A percentile compares a stretch with the other conserved stretches of the same genome.
Evolutionary conservation across 164 flowering plant species (phyloP).

Genomic region (Aristolochia contorta): DNA sequence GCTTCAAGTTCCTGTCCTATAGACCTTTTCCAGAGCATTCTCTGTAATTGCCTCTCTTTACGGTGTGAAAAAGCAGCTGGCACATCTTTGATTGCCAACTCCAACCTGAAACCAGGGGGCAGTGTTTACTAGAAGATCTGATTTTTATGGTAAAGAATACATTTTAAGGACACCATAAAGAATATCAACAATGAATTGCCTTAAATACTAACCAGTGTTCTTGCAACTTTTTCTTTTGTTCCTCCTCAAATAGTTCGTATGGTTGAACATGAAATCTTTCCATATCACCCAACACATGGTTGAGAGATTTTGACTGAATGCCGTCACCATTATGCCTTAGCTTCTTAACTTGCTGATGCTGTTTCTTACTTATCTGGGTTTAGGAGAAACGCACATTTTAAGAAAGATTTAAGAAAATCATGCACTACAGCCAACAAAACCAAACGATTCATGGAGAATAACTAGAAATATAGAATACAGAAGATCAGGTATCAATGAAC

Average conservation of each 20-base stretch:
- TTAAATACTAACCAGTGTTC: slow-evolving; percentile 54
- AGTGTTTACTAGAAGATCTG: no score
- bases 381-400: neutral
- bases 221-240: slow-evolving; percentile 66
- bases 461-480: neutral
- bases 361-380: slow-evolving; percentile 67
- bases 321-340: slow-evolving; percentile 62
- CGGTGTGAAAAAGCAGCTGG: slow-evolving; percentile 48
- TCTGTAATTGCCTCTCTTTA: slow-evolving; percentile 28
- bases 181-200: no score
- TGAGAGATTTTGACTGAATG: slow-evolving; percentile 55
- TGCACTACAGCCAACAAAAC: neutral
- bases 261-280: slow-evolving; percentile 55
- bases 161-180: no score
- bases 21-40: slow-evolving; percentile 22
- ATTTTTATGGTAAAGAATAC: neutral
- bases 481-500: no score
- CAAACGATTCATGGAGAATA: neutral
- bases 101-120: slow-evolving; percentile 30
- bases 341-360: slow-evolving; percentile 62
- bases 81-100: slow-evolving; percentile 46
- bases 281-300: slow-evolving; percentile 55
- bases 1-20: slow-evolving; percentile 48
- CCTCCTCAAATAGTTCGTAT: slow-evolving; percentile 64
- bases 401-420: neutral